phyloP scores from a whole-genome alignment of 164 flowering plant genomes.

The Saururus chinensis region DNA sequence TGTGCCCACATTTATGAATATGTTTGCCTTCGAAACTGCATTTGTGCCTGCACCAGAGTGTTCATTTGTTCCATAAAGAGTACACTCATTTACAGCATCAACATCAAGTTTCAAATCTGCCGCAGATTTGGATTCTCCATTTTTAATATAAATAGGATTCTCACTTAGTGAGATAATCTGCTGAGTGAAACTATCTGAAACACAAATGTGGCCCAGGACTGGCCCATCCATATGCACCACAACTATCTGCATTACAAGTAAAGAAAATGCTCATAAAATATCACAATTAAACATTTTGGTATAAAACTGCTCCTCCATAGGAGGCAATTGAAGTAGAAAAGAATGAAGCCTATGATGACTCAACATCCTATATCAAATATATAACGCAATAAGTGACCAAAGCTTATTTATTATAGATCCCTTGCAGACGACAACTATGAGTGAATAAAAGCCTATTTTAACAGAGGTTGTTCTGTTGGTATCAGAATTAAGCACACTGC shows the following conservation, averaged over 20 bases:
- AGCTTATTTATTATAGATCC: too few species aligned
- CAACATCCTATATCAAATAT: too few species aligned
- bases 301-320: background rate
- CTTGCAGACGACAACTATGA: too few species aligned
- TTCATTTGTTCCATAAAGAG: slow-evolving; percentile 13
- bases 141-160: slow-evolving; percentile 20
- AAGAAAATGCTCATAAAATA: too few species aligned
- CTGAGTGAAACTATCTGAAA: slow-evolving; percentile 20
- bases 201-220: slow-evolving; percentile 8
- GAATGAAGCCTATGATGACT: too few species aligned
- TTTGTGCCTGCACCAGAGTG: slow-evolving; percentile 82
- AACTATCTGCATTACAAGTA: background rate
- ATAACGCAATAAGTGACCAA: too few species aligned
- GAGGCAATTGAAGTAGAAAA: too few species aligned
- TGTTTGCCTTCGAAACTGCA: slow-evolving; percentile 50
- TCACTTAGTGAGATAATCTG: slow-evolving; percentile 14
- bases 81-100: slow-evolving; percentile 17
- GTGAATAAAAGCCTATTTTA: too few species aligned
- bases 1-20: slow-evolving; percentile 26
- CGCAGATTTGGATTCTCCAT: slow-evolving; percentile 13
- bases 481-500: too few species aligned
- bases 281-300: background rate
- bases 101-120: slow-evolving; percentile 26
- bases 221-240: slow-evolving; percentile 8
- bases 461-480: too few species aligned